These are phyloP conservation scores for Boletus smithii DNA, from an alignment of 1,284 basidiomycete genomes.

Conservation along the genomic window DNA sequence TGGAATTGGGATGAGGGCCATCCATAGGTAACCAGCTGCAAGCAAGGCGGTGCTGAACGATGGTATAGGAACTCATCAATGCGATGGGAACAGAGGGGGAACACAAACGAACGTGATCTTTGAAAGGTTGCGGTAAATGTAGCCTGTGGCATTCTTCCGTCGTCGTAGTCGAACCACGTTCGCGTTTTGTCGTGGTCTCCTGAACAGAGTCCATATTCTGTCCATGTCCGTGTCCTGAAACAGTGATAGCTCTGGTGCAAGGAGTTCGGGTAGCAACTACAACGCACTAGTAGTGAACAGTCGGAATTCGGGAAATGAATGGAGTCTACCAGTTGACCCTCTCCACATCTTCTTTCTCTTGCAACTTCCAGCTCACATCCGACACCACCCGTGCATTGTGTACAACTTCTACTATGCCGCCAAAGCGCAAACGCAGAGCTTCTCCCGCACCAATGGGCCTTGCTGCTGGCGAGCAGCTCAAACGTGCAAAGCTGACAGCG, in stretches of 20 bases:
- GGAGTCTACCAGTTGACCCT: constrained; percentile 5
- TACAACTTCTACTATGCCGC: constrained; percentile 42
- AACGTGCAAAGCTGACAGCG: constrained; percentile 49
- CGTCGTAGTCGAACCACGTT: constrained; percentile 26
- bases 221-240: constrained; percentile 21
- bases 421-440: constrained; percentile 58
- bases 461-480: constrained; percentile 56
- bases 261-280: constrained; percentile 3
- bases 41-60: constrained; percentile 52
- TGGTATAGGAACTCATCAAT: background rate
- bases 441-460: constrained; percentile 51
- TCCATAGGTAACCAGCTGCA: constrained; percentile 68
- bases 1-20: constrained; percentile 65
- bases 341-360: constrained; percentile 18
- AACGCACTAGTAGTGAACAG: too few relatives aligned
- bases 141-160: constrained; percentile 21
- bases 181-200: constrained; percentile 13
- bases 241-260: background rate
- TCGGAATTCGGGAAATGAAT: constrained; percentile 26
- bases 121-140: constrained; percentile 24
- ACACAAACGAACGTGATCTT: constrained; percentile 32
- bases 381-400: constrained; percentile 1
- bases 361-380: constrained; percentile 7
- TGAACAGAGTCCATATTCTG: constrained; percentile 21
- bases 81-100: background rate